Evolutionary conservation across 371 early-diverging fungal genomes (phyloP).

Genomic region (Ordospora pajunii): DNA sequence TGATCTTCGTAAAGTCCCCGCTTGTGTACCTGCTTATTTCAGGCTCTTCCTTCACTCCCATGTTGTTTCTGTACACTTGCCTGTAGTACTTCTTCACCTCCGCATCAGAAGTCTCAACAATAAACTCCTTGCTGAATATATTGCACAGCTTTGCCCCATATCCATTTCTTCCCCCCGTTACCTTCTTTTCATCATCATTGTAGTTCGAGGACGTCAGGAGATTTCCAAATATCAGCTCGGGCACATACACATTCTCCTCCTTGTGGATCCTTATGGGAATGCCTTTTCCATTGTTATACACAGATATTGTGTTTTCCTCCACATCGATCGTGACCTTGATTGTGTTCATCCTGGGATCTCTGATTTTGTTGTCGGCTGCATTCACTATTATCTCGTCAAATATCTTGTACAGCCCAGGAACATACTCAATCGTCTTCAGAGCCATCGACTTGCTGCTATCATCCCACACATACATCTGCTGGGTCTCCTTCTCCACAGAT

Average conservation of each 20-base stretch:
- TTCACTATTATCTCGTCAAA: conserved; percentile 98
- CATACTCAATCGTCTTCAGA: conserved; percentile 69
- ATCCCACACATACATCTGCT: conserved; percentile 76
- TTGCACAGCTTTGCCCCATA: conserved; percentile 98
- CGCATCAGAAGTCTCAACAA: conserved; percentile 83
- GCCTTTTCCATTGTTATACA: conserved; percentile 89
- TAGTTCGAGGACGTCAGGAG: conserved; percentile 94
- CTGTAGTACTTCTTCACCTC: conserved; percentile 65
- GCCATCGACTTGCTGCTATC: conserved; percentile 63
- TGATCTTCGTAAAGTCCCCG: conserved; percentile 65
- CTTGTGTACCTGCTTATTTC: conserved; percentile 35
- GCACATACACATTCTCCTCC: conserved; percentile 84
- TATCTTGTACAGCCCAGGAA: conserved; percentile 96
- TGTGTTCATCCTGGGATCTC: conserved; percentile 79
- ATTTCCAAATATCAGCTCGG: conserved; percentile 97
- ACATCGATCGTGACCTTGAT: conserved; percentile 81
- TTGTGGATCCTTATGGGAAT: conserved; percentile 90
- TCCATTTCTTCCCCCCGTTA: conserved; percentile 96
- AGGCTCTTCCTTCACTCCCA: conserved; percentile 53
- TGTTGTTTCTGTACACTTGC: conserved; percentile 63
- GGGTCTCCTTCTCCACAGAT: conserved; percentile 73
- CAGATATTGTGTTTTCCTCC: conserved; percentile 71
- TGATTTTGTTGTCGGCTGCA: conserved; percentile 69
- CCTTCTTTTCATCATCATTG: conserved; percentile 90
- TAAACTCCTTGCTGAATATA: conserved; percentile 88